These are phyloP conservation scores for Cucurbita argyrosperma DNA, from an alignment of 306 rosid genomes.

Conservation along the genomic window DNA sequence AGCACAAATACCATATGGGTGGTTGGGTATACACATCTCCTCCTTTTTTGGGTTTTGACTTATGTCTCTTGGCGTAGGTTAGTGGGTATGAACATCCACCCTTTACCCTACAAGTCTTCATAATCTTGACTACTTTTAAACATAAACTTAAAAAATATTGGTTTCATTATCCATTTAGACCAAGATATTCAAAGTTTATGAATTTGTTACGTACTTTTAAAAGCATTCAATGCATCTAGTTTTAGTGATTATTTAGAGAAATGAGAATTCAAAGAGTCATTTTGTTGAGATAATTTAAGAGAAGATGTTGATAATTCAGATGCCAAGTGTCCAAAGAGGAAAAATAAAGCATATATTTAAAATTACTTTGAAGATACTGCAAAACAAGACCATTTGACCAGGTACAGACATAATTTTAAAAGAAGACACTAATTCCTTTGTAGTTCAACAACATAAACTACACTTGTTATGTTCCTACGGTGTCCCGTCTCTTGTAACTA, in stretches of 20 bases:
- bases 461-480: constrained; percentile 7
- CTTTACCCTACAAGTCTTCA: constrained; percentile 6
- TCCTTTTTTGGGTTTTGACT: constrained; percentile 32
- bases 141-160: background rate
- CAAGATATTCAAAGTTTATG: background rate
- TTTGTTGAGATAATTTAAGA: background rate
- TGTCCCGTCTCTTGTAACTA: constrained; percentile 3
- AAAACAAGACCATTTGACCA: background rate
- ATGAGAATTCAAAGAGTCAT: background rate
- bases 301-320: background rate
- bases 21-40: constrained; percentile 3
- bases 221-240: background rate
- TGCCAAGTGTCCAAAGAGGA: background rate
- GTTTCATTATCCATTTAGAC: no score
- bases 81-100: constrained; percentile 16
- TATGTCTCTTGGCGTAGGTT: constrained; percentile 22
- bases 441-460: constrained; percentile 4
- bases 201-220: no score
- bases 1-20: background rate
- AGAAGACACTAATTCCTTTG: background rate
- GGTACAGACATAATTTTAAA: background rate
- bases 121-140: background rate
- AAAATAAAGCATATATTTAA: background rate
- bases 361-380: background rate
- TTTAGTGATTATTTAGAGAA: background rate